Base-by-base conservation (phyloP, 768 basidiomycete species). In the Rhodotorula paludigena region DNA sequence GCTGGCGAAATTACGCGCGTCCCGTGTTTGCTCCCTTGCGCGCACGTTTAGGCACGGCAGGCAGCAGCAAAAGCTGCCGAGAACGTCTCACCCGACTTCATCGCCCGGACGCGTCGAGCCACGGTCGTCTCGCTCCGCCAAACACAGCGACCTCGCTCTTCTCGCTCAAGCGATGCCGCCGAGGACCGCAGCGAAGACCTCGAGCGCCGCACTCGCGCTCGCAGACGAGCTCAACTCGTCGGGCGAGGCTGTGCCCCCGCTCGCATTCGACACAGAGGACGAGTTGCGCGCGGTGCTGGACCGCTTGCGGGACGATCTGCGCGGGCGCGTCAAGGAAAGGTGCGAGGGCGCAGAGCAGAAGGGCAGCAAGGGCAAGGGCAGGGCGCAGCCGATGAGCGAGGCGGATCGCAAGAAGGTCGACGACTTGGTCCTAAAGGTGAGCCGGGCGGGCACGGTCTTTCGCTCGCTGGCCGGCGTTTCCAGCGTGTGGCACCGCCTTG, bases 181-280 rank as follows among this genome's bases (percentile, higher is more conserved):
- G 12, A 25, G 28, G n/a, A n/a, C n/a, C n/a, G n/a, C n/a, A n/a
- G 25, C 47, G 25, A 48, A 28, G n/a, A 25, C 47, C n/a, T 25
- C 47, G 14, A 3, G n/a, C 47, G 47, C 47, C 47, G 47, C 47
- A 12, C 47, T 48, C n/a, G n/a, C n/a, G 11, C 47, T 12, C 11
- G 21, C 33, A 3, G 28, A 20, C 21, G 52, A 33, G 3, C 18
- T n/a, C 25, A 55, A 54, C 53, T 54, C 53, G 25, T 23, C 38
- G n/a, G 54, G 41, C 47, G 60, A 39, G n/a, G 58, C 38, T 38
- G 55, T 62, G 42, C 61, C 61, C 25, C 61, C 61, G 25, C 61
- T 62, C 35, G 61, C 52, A 5, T 62, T 62, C 44, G 61, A 62
- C 2, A 15, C 30, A 4, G 61, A 62, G 35, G 61, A 62, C 41